Evolutionary conservation across 2,329 filamentous ascomycete species (phyloP).

Genomic region (Colletotrichum melonis): DNA sequence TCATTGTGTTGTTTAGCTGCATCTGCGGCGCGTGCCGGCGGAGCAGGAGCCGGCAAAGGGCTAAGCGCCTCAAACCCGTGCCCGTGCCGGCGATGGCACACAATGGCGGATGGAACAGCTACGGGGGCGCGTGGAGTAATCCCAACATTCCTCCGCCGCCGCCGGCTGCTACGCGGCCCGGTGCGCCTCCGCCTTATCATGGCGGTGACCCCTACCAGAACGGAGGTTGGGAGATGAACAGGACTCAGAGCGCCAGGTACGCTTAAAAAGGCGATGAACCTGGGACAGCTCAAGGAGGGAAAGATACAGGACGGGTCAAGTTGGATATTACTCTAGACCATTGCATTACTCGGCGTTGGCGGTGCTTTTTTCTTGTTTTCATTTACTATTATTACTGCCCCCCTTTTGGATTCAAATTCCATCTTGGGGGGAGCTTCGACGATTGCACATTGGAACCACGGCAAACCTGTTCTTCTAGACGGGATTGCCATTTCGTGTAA

Average conservation of each 20-base stretch:
- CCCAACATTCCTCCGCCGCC: constrained; percentile 27
- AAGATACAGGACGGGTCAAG: not conserved
- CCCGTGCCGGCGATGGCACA: constrained; percentile 32
- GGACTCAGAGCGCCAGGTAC: constrained; percentile 39
- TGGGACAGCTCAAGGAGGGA: not conserved
- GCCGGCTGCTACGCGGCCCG: constrained; percentile 22
- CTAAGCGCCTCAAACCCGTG: constrained; percentile 40
- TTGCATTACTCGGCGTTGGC: constrained; percentile 34
- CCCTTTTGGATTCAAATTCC: not conserved
- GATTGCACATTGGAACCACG: not conserved
- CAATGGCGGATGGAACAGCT: constrained; percentile 33
- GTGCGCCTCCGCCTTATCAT: constrained; percentile 16
- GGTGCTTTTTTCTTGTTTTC: constrained; percentile 27
- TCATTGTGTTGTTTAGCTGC: constrained; percentile 76
- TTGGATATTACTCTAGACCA: constrained; percentile 20
- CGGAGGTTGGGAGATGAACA: constrained; percentile 28
- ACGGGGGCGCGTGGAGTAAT: constrained; percentile 33
- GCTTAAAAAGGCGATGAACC: constrained; percentile 3
- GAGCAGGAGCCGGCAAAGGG: constrained; percentile 37
- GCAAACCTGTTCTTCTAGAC: not conserved
- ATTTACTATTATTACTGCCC: not conserved
- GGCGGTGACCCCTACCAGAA: constrained; percentile 5
- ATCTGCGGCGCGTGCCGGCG: constrained; percentile 56
- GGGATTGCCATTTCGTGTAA: constrained; percentile 8
- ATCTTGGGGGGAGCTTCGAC: no score